Base-by-base conservation (phyloP, 2,329 filamentous ascomycete species). In the Pseudogymnoascus sp. region DNA sequence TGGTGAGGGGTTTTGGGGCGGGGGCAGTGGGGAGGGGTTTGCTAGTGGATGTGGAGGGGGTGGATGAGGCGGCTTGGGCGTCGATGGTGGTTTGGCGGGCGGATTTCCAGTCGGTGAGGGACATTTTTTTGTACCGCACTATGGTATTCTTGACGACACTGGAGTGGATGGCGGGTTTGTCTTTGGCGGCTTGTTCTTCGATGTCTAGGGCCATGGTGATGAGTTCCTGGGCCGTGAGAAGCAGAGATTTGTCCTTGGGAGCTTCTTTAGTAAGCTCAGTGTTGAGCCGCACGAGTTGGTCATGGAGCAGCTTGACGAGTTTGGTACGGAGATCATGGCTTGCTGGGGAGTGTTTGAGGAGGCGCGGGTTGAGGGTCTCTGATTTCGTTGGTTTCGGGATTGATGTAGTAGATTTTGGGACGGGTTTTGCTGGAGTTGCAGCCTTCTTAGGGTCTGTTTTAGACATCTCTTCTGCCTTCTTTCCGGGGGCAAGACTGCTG, bases 121-220 rank as follows among this genome's bases (percentile, higher is more conserved):
- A 79, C 89, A 96, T 92, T 66, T 88, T 88, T 71, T 88, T 91
- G 71, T 92, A 86, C 47, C 81, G 80, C 69, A 89, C 82, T 64
- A 97, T 88, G 35, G 86, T 86, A 67, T 91, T 89, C 72, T 92
- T 95, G 73, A 97, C 85, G 25, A 92, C 79, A 69, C 96, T 96
- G 6, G 82, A 79, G 71, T 99, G 99, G 28, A 97, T 84, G 0
- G 82, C 75, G 1, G 82, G 77, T 65, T 87, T 87, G 14, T 87
- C 84, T 11, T 79, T 79, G 1, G 92, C 92, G 6, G 85, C 78
- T 37, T 83, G 83, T 72, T 96, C 86, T 75, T 99, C 95, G 65
- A 92, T 85, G 67, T 93, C 88, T 1, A 93, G 77, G 0, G 85
- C 84, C 65, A 84, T 78, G 67, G 82, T 83, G 65, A 92, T 88